Conservation (phyloP, 352 stramenopile genomes). For the Peronospora destructor region DNA sequence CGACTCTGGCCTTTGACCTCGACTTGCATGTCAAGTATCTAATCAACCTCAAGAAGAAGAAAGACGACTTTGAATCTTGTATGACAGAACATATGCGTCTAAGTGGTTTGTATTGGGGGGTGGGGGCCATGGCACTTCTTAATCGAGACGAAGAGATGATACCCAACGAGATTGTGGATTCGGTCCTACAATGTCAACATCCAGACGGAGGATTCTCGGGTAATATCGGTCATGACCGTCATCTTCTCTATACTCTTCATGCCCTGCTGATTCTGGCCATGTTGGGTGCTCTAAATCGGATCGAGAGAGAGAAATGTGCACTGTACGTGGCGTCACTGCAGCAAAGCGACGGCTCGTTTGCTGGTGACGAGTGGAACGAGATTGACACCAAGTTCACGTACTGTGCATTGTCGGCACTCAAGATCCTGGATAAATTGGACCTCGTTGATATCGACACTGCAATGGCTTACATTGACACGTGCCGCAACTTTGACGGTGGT, state of each 20-base stretch:
- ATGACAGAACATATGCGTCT: slow-evolving; percentile 97
- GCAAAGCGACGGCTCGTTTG: slow-evolving; percentile 95
- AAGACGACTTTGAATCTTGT: slow-evolving; percentile 87
- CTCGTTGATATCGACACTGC: slow-evolving; percentile 86
- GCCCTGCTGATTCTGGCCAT: slow-evolving; percentile 96
- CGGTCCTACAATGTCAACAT: slow-evolving; percentile 93
- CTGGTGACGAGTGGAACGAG: slow-evolving; percentile 94
- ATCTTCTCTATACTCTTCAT: slow-evolving; percentile 97
- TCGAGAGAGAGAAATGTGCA: slow-evolving; percentile 77
- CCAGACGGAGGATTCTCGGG: slow-evolving; percentile 91
- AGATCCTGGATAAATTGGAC: slow-evolving; percentile 87
- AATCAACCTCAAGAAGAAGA: slow-evolving; percentile 73
- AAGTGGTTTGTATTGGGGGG: slow-evolving; percentile 97
- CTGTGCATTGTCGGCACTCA: slow-evolving; percentile 93
- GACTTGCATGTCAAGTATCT: slow-evolving; percentile 78
- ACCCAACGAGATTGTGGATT: slow-evolving; percentile 87
- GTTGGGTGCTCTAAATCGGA: slow-evolving; percentile 73
- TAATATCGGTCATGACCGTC: slow-evolving; percentile 94
- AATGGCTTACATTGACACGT: slow-evolving; percentile 91
- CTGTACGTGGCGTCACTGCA: slow-evolving; percentile 88
- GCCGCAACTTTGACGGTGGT: slow-evolving; percentile 96
- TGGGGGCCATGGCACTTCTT: slow-evolving; percentile 92
- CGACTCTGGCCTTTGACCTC: slow-evolving; percentile 42
- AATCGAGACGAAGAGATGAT: slow-evolving; percentile 80
- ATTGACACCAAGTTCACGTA: slow-evolving; percentile 99